Evolutionary conservation across 768 basidiomycete species (phyloP).

Genomic region (Collybia sp.): DNA sequence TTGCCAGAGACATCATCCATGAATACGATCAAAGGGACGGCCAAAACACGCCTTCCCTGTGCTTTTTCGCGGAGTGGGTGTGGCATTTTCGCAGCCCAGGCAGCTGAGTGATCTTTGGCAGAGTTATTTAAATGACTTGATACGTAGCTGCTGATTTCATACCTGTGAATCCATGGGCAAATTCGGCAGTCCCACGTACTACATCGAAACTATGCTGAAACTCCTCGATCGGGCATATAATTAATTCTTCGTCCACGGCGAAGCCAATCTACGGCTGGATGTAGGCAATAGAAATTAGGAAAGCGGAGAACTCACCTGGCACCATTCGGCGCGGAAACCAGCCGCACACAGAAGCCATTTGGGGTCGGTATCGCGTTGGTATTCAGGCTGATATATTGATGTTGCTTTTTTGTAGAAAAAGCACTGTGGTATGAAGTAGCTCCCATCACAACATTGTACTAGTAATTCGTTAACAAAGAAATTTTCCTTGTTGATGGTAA

Average conservation of each 20-base stretch:
- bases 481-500: too few relatives aligned
- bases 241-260: neutral
- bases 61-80: slow-evolving; percentile 6
- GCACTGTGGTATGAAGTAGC: too few relatives aligned
- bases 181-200: neutral
- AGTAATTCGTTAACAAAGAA: too few relatives aligned
- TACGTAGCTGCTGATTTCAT: neutral
- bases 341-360: neutral
- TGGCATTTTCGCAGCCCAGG: neutral
- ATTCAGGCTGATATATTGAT: too few relatives aligned
- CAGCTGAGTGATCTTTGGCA: neutral
- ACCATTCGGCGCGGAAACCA: neutral
- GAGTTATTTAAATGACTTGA: neutral
- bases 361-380: too few relatives aligned
- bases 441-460: too few relatives aligned
- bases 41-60: slow-evolving; percentile 7
- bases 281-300: neutral
- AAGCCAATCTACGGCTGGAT: neutral
- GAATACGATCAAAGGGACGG: slow-evolving; percentile 13
- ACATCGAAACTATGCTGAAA: neutral
- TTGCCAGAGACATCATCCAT: slow-evolving; percentile 22
- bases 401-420: too few relatives aligned
- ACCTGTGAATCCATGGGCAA: neutral
- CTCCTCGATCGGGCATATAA: neutral
- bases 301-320: neutral